phyloP scores from a whole-genome alignment of 106 monocot species.

The Acorus calamus region DNA sequence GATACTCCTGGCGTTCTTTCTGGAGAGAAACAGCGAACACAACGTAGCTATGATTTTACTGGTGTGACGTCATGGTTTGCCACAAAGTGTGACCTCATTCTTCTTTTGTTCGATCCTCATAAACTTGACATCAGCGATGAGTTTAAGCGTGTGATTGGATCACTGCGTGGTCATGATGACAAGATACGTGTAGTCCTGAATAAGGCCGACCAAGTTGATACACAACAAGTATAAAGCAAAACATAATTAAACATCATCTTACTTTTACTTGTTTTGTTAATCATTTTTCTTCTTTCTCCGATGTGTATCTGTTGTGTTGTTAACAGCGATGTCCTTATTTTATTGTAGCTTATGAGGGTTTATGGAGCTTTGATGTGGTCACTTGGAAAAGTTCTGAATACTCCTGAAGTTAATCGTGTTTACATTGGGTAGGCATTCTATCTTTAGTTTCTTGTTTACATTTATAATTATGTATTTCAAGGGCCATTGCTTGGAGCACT shows the following conservation, averaged over 20 bases:
- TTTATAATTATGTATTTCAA: not conserved
- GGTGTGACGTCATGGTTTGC: constrained; percentile 99
- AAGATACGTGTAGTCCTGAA: constrained; percentile 96
- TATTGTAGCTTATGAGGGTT: constrained; percentile 88
- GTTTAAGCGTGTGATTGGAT: constrained; percentile 90
- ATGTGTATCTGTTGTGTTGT: not conserved
- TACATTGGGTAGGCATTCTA: constrained; percentile 64
- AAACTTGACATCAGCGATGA: constrained; percentile 98
- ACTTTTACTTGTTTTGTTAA: not conserved
- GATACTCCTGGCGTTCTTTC: constrained; percentile 96
- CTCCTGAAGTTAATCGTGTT: constrained; percentile 90
- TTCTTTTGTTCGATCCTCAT: constrained; percentile 94
- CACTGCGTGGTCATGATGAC: constrained; percentile 90
- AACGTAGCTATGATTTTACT: constrained; percentile 95
- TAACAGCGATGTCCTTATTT: not conserved
- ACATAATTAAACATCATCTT: too few species aligned
- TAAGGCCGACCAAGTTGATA: constrained; percentile 92
- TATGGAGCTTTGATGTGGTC: constrained; percentile 97
- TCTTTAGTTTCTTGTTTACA: not conserved
- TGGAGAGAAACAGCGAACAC: constrained; percentile 92
- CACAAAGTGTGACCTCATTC: constrained; percentile 90
- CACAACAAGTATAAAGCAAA: constrained; percentile 51
- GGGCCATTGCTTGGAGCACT: too few species aligned
- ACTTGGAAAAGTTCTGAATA: constrained; percentile 88
- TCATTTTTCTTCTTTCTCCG: not conserved